phyloP scores from a whole-genome alignment of 345 rosid species.

The Murraya paniculata region DNA sequence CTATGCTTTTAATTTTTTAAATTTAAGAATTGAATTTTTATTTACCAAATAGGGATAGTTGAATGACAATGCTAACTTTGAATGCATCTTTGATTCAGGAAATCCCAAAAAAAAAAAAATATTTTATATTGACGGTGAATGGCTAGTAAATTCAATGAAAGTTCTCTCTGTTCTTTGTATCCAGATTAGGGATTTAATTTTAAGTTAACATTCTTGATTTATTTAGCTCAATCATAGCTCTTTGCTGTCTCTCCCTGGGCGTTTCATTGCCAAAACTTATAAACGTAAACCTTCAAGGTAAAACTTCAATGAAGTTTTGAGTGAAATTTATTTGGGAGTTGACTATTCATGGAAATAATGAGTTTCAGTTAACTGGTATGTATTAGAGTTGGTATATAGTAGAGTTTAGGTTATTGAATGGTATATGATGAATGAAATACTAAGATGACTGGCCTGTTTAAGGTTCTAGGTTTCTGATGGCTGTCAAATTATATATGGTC shows the following conservation, averaged over 20 bases:
- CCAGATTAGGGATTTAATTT: neutral
- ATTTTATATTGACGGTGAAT: neutral
- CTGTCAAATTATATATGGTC: neutral
- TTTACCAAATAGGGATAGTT: neutral
- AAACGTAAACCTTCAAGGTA: neutral
- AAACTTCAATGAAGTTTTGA: neutral
- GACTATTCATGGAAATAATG: neutral
- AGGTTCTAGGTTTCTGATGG: neutral
- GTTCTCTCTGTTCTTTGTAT: neutral
- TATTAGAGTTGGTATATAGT: neutral
- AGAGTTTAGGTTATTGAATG: neutral
- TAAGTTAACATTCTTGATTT: neutral
- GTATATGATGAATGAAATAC: neutral
- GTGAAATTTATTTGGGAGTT: neutral
- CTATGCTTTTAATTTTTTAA: neutral
- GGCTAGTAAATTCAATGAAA: neutral
- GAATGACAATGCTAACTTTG: neutral
- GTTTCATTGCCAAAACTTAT: neutral
- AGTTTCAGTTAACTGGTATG: neutral
- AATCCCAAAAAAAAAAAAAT: neutral
- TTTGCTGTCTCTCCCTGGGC: neutral
- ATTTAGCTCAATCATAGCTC: neutral
- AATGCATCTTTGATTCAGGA: neutral
- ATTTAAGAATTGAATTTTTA: neutral
- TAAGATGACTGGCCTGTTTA: neutral